Evolutionary conservation across 805 yeast genomes (phyloP), one percentile per base, ranked within the genome.

Genomic region (Candida quercuum): DNA sequence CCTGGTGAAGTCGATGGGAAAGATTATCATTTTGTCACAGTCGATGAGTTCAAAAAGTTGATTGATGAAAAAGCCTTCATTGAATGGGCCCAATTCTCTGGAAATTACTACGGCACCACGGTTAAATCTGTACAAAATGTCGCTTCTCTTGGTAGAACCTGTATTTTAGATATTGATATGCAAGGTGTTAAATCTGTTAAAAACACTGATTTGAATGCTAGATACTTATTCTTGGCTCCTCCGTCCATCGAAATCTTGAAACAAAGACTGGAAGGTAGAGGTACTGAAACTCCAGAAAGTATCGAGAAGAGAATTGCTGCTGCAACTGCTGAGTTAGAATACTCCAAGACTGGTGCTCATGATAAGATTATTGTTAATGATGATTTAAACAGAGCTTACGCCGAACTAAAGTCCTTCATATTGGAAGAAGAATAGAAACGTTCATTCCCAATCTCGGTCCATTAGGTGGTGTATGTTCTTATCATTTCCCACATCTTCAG

Each of bases 71-170:
- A 76, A 32, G 83, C 81, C 45, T 93, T 93, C 67, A 80, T 93
- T 48, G 99, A 93, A 66, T 87, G 95, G 93, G 99, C 99, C 5
- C 93, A 88, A 64, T 93, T 93, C 57, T 86, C 96, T 11, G 98
- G 98, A 36, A 93, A 93, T 72, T 89, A 85, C 71, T 93, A 93
- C 64, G 99, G 99, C 41, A 93, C 99, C 35, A 72, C 96, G 33
- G 71, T 87, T 52, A 81, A 78, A 56, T 81, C 96, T 22, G 97
- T 93, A 32, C 74, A 84, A 51, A 68, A 72, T 32, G 72, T 66
- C 29, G 61, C 70, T 23, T 62, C 64, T 36, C 60, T 71, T 42
- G 85, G 87, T 51, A 78, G 73, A 61, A 81, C 81, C 37, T 93
- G 98, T 69, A 81, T 93, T 45, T 72, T 93, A 58, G 99, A 93